Evolutionary conservation across 331 rosid genomes (phyloP), one percentile per base, ranked within the genome.

Genomic region (Rhamnella rubrinervis): DNA sequence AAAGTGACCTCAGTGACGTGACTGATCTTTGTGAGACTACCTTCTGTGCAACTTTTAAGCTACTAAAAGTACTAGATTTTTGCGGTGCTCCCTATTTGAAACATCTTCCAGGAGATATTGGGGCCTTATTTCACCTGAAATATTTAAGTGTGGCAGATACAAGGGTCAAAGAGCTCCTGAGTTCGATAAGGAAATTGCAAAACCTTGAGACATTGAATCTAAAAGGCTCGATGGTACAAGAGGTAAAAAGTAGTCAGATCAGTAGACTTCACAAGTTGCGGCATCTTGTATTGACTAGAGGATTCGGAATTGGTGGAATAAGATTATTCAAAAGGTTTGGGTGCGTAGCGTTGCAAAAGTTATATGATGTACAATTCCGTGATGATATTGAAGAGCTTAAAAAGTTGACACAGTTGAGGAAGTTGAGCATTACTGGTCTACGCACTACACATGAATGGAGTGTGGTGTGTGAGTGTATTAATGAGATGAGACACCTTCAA

Each of bases 191-290:
- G 49, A 61, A 66, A 5, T 59, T 78, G 58, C 47, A 9, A n/a
- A 35, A 59, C 37, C 55, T 78, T n/a, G 82, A 78, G 60, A 78
- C 67, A 2, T 61, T 72, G 18, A 78, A 72, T 72, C 66, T 78
- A n/a, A 67, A 55, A 37, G 65, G 67, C 1, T 66, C 78, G 0
- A 14, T 7, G 9, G 66, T 72, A 1, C 19, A 59, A 13, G 3
- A 6, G 10, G 53, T 78, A 5, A 71, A 70, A 16, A 37, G 31
- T 26, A 2, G 9, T n/a, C 9, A 41, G 49, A 72, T 81, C 41
- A 72, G 56, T 37, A 68, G 63, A 18, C 85, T 76, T 62, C 47
- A 38, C 21, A 81, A 81, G 63, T 53, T 81, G 50, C 17, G 71
- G 25, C 76, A 58, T 47, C 71, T 26, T 23, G 23, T 75, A 23